Conservation (phyloP, 169 alveolate genomes). For the Plasmodium yoelii region DNA sequence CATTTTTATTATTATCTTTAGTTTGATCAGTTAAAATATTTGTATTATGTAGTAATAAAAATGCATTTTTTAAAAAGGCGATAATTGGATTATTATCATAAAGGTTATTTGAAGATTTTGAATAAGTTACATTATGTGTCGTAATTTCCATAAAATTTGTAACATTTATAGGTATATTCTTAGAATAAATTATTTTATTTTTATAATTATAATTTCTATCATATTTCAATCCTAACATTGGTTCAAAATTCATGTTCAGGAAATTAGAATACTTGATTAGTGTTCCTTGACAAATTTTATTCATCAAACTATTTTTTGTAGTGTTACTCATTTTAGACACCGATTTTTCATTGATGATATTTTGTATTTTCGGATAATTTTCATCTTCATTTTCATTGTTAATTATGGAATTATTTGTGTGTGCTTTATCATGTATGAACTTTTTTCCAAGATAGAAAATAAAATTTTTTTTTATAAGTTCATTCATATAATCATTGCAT, state of each 20-base stretch:
- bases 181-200: neutral
- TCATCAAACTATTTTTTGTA: neutral
- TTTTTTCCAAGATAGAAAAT: slow-evolving; percentile 11
- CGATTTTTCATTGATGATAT: neutral
- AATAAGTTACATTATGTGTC: neutral
- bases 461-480: slow-evolving; percentile 20
- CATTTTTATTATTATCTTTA: neutral
- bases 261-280: neutral
- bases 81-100: neutral
- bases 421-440: too few relatives aligned
- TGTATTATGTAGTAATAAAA: neutral
- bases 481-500: slow-evolving; percentile 26
- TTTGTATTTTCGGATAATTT: neutral
- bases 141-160: neutral
- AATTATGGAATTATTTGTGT: too few relatives aligned
- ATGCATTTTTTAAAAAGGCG: neutral
- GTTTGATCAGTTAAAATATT: neutral
- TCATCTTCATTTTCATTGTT: neutral
- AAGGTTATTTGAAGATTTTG: neutral
- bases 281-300: neutral
- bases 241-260: too few relatives aligned
- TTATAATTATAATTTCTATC: neutral
- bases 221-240: too few relatives aligned
- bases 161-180: neutral
- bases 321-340: neutral